phyloP scores from a whole-genome alignment of 495 filamentous ascomycete genomes.

The Aspergillus diversus region DNA sequence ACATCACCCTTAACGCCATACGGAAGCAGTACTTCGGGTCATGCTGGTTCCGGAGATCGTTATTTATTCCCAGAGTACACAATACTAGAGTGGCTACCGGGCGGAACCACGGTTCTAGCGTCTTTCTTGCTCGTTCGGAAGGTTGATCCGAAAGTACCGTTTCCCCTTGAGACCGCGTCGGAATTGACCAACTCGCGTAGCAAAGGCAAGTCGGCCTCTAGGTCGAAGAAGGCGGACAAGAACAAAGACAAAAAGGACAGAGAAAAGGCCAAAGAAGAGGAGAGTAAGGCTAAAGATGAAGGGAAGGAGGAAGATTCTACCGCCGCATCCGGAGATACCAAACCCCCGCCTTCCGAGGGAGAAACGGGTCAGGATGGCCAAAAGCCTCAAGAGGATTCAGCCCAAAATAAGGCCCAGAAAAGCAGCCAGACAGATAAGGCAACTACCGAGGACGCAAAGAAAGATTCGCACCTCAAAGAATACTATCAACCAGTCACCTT shows the following conservation, averaged over 20 bases:
- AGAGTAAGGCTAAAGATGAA: not conserved
- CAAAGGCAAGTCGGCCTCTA: slow-evolving; percentile 39
- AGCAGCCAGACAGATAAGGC: slow-evolving; percentile 8
- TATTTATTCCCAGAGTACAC: slow-evolving; percentile 87
- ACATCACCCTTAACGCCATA: slow-evolving; percentile 53
- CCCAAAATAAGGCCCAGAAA: slow-evolving; percentile 3
- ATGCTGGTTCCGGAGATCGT: slow-evolving; percentile 76
- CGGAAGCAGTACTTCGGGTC: slow-evolving; percentile 57
- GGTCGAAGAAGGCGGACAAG: slow-evolving; percentile 44
- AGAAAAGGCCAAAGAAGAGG: slow-evolving; percentile 17
- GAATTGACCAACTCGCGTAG: slow-evolving; percentile 32
- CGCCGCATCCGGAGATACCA: slow-evolving; percentile 17
- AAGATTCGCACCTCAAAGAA: slow-evolving; percentile 53
- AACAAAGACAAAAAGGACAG: slow-evolving; percentile 33
- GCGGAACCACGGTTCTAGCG: slow-evolving; percentile 50
- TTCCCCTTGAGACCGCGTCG: slow-evolving; percentile 40
- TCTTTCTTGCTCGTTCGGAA: slow-evolving; percentile 56
- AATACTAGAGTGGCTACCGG: slow-evolving; percentile 72
- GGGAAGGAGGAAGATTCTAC: not conserved
- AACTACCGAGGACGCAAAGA: slow-evolving; percentile 25
- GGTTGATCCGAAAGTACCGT: slow-evolving; percentile 49
- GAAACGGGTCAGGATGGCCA: slow-evolving; percentile 15
- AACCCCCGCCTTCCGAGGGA: slow-evolving; percentile 17
- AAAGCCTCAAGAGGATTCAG: slow-evolving; percentile 6
- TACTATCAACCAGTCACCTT: slow-evolving; percentile 93